These are phyloP conservation scores for Schwanniomyces yamadae DNA, from an alignment of 805 yeast species.

Conservation along the genomic window DNA sequence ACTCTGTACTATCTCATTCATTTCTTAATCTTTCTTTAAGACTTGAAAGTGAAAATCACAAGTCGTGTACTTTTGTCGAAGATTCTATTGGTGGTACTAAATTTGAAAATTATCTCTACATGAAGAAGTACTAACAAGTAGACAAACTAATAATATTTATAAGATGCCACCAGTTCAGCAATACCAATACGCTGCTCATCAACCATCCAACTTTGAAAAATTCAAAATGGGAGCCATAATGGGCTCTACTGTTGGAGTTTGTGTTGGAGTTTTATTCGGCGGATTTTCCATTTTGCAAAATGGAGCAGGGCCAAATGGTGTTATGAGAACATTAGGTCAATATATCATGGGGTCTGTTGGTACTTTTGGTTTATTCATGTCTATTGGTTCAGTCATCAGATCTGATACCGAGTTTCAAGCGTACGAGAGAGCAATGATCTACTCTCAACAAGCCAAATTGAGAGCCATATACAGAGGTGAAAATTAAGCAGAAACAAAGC, in stretches of 20 bases:
- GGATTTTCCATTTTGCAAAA: conserved; percentile 85
- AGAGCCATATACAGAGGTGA: conserved; percentile 26
- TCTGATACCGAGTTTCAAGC: conserved; percentile 53
- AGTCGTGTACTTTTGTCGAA: background rate
- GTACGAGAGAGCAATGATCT: conserved; percentile 29
- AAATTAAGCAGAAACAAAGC: no score
- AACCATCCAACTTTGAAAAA: conserved; percentile 89
- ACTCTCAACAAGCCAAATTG: conserved; percentile 25
- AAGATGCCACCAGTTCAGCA: conserved; percentile 71
- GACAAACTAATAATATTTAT: background rate
- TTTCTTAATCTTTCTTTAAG: no score
- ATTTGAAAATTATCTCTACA: background rate
- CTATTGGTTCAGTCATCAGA: conserved; percentile 89
- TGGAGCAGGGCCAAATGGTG: conserved; percentile 99
- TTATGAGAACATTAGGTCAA: conserved; percentile 93
- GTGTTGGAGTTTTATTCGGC: conserved; percentile 92
- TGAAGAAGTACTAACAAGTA: background rate
- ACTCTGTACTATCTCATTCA: no score
- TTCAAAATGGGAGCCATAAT: conserved; percentile 98
- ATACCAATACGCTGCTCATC: conserved; percentile 51
- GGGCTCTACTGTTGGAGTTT: conserved; percentile 92
- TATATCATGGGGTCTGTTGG: conserved; percentile 96
- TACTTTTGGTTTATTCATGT: conserved; percentile 94
- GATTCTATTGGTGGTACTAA: background rate
- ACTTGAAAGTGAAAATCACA: no score